A percentile compares a stretch with the other conserved stretches of the same genome.
phyloP scores from a whole-genome alignment of 768 basidiomycete genomes.

The Agrocybe praecox region DNA sequence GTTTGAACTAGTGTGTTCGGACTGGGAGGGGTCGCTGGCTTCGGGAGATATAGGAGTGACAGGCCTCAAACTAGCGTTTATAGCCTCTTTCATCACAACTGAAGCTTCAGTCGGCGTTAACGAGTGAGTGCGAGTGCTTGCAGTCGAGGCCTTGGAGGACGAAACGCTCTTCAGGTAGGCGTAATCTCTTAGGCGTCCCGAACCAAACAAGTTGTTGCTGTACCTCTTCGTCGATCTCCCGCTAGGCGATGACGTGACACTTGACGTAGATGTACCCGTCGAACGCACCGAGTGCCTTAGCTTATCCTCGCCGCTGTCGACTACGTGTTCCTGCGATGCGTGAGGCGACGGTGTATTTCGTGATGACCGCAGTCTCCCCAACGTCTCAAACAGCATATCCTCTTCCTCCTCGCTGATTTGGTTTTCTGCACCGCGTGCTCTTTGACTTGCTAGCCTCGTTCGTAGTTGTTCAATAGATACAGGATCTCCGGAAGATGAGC shows the following conservation, averaged over 20 bases:
- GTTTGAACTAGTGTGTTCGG: slow-evolving; percentile 43
- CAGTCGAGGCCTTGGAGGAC: slow-evolving; percentile 39
- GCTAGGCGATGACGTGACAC: slow-evolving; percentile 46
- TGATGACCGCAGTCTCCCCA: slow-evolving; percentile 50
- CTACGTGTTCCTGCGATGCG: slow-evolving; percentile 37
- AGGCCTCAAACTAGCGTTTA: slow-evolving; percentile 50
- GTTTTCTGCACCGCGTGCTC: slow-evolving; percentile 66
- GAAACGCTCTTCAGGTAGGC: slow-evolving; percentile 62
- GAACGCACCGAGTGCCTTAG: slow-evolving; percentile 32
- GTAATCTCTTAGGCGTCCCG: slow-evolving; percentile 78
- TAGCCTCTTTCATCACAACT: slow-evolving; percentile 29
- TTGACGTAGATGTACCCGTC: slow-evolving; percentile 41
- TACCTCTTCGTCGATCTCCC: slow-evolving; percentile 64
- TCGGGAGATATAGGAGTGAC: slow-evolving; percentile 66
- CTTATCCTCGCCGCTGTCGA: slow-evolving; percentile 28
- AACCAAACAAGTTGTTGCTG: slow-evolving; percentile 87
- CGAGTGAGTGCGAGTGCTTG: slow-evolving; percentile 49
- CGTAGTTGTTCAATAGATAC: slow-evolving; percentile 63
- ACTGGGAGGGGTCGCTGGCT: slow-evolving; percentile 34
- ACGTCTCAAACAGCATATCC: slow-evolving; percentile 79
- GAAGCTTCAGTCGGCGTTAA: slow-evolving; percentile 50
- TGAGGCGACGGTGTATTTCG: slow-evolving; percentile 26
- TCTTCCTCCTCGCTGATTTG: slow-evolving; percentile 83
- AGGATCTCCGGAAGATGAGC: slow-evolving; percentile 66
- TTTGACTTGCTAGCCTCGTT: slow-evolving; percentile 72